phyloP scores from a whole-genome alignment of 176 grass and related monocot species.

The Calamus simplicifolius region DNA sequence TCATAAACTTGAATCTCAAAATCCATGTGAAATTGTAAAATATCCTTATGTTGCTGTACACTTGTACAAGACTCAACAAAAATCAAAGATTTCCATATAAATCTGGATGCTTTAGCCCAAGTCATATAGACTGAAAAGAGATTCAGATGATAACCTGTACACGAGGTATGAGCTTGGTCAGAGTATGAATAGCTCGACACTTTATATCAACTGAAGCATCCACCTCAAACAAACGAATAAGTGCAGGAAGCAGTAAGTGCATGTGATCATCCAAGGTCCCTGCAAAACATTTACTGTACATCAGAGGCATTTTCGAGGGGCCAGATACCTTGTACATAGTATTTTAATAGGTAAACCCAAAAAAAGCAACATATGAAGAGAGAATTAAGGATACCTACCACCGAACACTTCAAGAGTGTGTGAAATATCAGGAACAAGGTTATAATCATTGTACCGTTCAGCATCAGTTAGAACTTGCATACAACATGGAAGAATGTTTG shows the following conservation, averaged over 20 bases:
- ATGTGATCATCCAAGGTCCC: slow-evolving; percentile 98
- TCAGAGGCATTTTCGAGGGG: background rate
- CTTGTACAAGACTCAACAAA: too few relatives aligned
- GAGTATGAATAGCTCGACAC: slow-evolving; percentile 55
- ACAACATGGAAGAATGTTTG: slow-evolving; percentile 70
- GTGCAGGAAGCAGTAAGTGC: slow-evolving; percentile 93
- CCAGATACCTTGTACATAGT: too few relatives aligned
- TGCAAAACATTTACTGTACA: slow-evolving; percentile 14
- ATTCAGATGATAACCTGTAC: slow-evolving; percentile 67
- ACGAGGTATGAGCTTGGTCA: slow-evolving; percentile 88
- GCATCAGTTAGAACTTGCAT: slow-evolving; percentile 96
- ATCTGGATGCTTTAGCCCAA: too few relatives aligned
- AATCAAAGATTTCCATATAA: too few relatives aligned
- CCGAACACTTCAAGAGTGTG: slow-evolving; percentile 96
- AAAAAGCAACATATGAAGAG: background rate
- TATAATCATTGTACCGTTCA: slow-evolving; percentile 96
- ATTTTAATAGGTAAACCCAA: background rate
- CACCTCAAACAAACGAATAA: slow-evolving; percentile 97
- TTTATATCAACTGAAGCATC: slow-evolving; percentile 77
- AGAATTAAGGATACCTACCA: slow-evolving; percentile 33
- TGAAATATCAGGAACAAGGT: slow-evolving; percentile 79
- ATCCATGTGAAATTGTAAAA: too few relatives aligned
- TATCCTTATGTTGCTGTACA: too few relatives aligned
- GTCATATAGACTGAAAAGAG: background rate
- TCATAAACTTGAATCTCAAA: too few relatives aligned